Evolutionary conservation across 305 asterid genomes (phyloP).

Genomic region (Rubia tinctorum): DNA sequence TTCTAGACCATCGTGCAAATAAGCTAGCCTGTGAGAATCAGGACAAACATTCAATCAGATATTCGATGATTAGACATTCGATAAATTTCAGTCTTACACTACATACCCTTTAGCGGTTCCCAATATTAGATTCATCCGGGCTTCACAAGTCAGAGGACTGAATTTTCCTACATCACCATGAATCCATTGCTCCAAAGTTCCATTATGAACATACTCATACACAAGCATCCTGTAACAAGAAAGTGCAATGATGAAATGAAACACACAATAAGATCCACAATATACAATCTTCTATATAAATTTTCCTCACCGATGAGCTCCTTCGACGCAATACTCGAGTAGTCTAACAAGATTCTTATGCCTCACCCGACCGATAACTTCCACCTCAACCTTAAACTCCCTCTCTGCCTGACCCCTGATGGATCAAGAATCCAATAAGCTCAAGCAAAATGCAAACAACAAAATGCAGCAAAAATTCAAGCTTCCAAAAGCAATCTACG

Average conservation of each 20-base stretch:
- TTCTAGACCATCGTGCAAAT: slow-evolving; percentile 81
- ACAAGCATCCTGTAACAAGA: slow-evolving; percentile 61
- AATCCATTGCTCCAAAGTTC: slow-evolving; percentile 80
- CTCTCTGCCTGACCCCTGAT: slow-evolving; percentile 79
- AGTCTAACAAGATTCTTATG: slow-evolving; percentile 79
- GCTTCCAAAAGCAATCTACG: not conserved
- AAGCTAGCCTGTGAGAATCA: slow-evolving; percentile 57
- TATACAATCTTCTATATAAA: not conserved
- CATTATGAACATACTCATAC: slow-evolving; percentile 72
- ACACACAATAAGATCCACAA: slow-evolving; percentile 5
- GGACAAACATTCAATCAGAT: not conserved
- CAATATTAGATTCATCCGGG: slow-evolving; percentile 55
- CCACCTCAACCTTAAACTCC: slow-evolving; percentile 82
- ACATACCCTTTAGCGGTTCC: slow-evolving; percentile 74
- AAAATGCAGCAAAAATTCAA: slow-evolving; percentile 8
- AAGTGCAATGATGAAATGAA: not conserved
- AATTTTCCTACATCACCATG: slow-evolving; percentile 78
- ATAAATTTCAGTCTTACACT: slow-evolving; percentile 13
- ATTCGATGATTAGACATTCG: not conserved
- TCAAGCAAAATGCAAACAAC: slow-evolving; percentile 12
- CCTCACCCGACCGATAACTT: slow-evolving; percentile 73
- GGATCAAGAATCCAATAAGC: slow-evolving; percentile 17
- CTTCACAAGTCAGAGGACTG: slow-evolving; percentile 76
- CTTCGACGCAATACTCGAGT: slow-evolving; percentile 79
- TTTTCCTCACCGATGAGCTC: slow-evolving; percentile 60